A percentile compares a stretch with the other conserved stretches of the same genome.
Evolutionary conservation across 2,329 filamentous ascomycete genomes (phyloP).

Genomic region (Westerdykella ornata): DNA sequence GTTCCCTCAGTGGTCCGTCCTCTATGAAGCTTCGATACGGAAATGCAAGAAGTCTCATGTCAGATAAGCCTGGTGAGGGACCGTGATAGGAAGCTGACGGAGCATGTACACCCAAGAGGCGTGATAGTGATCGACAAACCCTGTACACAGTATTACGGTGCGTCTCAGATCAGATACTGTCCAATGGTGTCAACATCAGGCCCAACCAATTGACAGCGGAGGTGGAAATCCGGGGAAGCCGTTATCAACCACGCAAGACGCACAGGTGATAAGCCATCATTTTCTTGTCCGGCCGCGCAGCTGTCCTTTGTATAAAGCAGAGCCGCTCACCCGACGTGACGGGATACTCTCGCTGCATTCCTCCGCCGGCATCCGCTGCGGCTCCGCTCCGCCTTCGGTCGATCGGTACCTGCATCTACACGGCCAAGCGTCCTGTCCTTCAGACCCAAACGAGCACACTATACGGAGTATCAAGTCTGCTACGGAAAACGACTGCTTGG

Average conservation of each 20-base stretch:
- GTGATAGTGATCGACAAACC: slow-evolving; percentile 13
- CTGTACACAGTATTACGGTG: slow-evolving; percentile 9
- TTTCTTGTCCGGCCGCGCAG: slow-evolving; percentile 16
- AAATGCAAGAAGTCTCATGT: slow-evolving; percentile 20
- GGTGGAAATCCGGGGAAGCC: slow-evolving; percentile 12
- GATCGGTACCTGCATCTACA: slow-evolving; percentile 5
- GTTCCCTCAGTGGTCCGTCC: slow-evolving; percentile 11
- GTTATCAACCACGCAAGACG: slow-evolving; percentile 34
- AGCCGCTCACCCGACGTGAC: slow-evolving; percentile 2
- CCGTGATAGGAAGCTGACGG: slow-evolving; percentile 33
- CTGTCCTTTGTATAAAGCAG: slow-evolving; percentile 14
- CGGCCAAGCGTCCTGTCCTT: slow-evolving; percentile 3
- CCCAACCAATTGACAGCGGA: slow-evolving; percentile 18
- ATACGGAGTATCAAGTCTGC: too few relatives aligned
- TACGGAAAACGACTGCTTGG: background rate
- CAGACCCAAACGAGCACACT: slow-evolving; percentile 17
- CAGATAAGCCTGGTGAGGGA: slow-evolving; percentile 28
- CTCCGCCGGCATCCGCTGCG: slow-evolving; percentile 5
- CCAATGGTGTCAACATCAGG: slow-evolving; percentile 15
- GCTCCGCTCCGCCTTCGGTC: slow-evolving; percentile 6
- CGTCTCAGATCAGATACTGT: slow-evolving; percentile 14
- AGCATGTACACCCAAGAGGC: slow-evolving; percentile 9
- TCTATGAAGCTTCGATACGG: slow-evolving; percentile 12
- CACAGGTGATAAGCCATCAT: slow-evolving; percentile 28
- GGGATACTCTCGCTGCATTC: slow-evolving; percentile 1